phyloP scores from a whole-genome alignment of 2,329 filamentous ascomycete genomes.

The Penicillium sp. region DNA sequence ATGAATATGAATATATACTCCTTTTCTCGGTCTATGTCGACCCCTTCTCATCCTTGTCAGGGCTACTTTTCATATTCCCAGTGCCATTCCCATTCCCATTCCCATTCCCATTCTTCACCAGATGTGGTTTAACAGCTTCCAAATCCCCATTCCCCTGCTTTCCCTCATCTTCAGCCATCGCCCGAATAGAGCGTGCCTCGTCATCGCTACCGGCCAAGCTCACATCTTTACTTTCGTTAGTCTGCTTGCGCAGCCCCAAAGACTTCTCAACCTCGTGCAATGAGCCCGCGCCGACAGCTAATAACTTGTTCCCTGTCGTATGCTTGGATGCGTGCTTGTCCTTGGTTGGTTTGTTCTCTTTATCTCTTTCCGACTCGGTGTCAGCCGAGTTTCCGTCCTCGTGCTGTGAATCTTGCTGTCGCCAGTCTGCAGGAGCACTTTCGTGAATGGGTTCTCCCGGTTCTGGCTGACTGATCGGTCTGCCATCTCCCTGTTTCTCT shows the following conservation, averaged over 20 bases:
- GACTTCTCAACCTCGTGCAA: slow-evolving; percentile 46
- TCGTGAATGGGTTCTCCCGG: slow-evolving; percentile 66
- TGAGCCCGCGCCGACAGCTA: slow-evolving; percentile 7
- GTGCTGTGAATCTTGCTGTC: slow-evolving; percentile 37
- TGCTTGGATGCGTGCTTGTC: background rate
- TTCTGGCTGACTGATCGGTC: slow-evolving; percentile 59
- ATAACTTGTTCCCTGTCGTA: background rate
- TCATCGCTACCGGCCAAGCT: slow-evolving; percentile 67
- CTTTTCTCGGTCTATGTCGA: background rate
- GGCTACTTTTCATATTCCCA: background rate
- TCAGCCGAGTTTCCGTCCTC: background rate
- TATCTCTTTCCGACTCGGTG: background rate
- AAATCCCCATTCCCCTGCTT: slow-evolving; percentile 32
- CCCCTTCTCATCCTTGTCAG: background rate
- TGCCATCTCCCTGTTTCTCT: slow-evolving; percentile 27
- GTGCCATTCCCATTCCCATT: slow-evolving; percentile 2
- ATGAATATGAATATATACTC: background rate
- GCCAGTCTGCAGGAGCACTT: slow-evolving; percentile 68
- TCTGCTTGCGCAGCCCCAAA: slow-evolving; percentile 63
- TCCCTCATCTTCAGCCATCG: slow-evolving; percentile 23
- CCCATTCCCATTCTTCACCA: slow-evolving; percentile 15
- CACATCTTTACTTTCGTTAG: slow-evolving; percentile 59
- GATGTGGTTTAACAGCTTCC: slow-evolving; percentile 39
- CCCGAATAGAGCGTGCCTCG: slow-evolving; percentile 13
- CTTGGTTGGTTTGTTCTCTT: slow-evolving; percentile 1